Evolutionary conservation across 371 early-diverging fungal genomes (phyloP).

Genomic region (Saksenaea oblongispora): DNA sequence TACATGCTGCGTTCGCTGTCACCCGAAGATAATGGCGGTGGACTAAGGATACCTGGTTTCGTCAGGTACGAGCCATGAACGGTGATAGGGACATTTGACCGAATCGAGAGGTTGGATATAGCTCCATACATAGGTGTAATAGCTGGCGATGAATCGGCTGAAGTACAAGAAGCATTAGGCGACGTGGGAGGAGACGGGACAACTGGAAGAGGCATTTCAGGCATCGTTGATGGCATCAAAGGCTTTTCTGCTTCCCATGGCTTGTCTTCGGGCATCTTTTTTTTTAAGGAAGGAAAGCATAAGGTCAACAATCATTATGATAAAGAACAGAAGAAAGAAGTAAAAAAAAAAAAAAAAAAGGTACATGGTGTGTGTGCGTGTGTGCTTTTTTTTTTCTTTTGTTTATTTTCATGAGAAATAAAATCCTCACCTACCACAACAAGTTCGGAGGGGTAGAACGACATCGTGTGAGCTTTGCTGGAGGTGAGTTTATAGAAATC

Average conservation of each 20-base stretch:
- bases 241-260: background rate
- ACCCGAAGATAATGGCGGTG: background rate
- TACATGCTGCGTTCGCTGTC: background rate
- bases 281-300: background rate
- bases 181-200: slow-evolving; percentile 13
- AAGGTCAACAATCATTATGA: background rate
- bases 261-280: slow-evolving; percentile 1
- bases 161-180: slow-evolving; percentile 16
- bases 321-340: background rate
- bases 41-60: background rate
- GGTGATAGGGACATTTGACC: background rate
- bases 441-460: background rate
- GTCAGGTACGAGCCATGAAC: background rate
- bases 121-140: slow-evolving; percentile 28
- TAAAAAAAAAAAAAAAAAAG: background rate
- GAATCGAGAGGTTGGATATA: slow-evolving; percentile 2
- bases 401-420: background rate
- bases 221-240: background rate
- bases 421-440: slow-evolving; percentile 4
- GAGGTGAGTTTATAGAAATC: background rate
- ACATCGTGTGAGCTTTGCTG: background rate
- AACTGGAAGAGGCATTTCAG: background rate
- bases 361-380: background rate
- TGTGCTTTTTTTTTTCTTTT: background rate
- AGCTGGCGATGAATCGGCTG: slow-evolving; percentile 28